Base-by-base conservation (phyloP, 495 filamentous ascomycete species). In the Tuber melanosporum region DNA sequence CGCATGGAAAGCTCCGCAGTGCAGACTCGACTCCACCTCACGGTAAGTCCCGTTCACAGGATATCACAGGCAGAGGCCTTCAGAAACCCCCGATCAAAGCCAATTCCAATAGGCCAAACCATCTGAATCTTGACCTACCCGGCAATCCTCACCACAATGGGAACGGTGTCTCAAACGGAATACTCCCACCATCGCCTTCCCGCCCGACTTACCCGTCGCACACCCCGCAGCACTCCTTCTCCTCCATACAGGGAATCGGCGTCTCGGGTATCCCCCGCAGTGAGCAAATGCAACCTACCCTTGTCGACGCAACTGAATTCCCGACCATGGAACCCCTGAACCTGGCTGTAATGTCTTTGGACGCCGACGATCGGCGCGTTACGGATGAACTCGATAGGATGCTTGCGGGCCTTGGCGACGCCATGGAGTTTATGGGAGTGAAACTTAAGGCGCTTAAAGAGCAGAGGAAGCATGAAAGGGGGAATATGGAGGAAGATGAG, bases 371-470 rank as follows among this genome's bases (percentile, higher is more conserved):
- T 0, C 85, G 85, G 20, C 85, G 89, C 74, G 84, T 91, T 78
- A 79, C 84, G n/a, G 85, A 86, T 9, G 90, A 91, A 84, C 80
- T 91, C 74, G 85, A 86, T 73, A 82, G 89, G 8, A 80, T 90
- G 62, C 80, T 91, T 45, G 86, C 84, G 10, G 87, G 85, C 69
- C 84, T 90, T 15, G 82, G 84, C 36, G 86, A 87, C 69, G 79
- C 82, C n/a, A 71, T 83, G 75, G 82, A 83, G 74, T 82, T 83
- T 43, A 81, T 83, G 79, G 82, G 81, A 44, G 82, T 83, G 2
- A 82, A 79, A n/a, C 71, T 83, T 47, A 81, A 80, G 75, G 77
- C 75, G 42, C 80, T 83, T 47, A 73, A 74, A 19, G 75, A 73
- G 32, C 75, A 76, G 73, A 76, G 82, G 26, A 76, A 81, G 57